Conservation (phyloP, 2,329 filamentous ascomycete genomes). For the Teratosphaeria pseudoeucalypti region DNA sequence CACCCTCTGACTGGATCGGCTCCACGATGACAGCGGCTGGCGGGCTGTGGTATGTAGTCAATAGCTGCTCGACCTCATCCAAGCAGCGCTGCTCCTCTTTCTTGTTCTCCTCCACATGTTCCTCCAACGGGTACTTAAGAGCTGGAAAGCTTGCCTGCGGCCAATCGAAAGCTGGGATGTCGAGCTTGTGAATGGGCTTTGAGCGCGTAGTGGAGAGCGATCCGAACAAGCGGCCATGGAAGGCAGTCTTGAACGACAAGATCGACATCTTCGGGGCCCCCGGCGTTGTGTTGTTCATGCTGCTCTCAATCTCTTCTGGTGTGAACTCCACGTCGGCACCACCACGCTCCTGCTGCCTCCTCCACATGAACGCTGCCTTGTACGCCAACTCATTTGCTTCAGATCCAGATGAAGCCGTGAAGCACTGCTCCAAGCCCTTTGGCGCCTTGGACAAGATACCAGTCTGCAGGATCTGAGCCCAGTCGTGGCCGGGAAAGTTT, state of each 20-base stretch:
- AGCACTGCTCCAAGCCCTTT: conserved; percentile 75
- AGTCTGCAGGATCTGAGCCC: conserved; percentile 66
- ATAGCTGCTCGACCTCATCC: conserved; percentile 71
- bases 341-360: conserved; percentile 69
- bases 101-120: conserved; percentile 71
- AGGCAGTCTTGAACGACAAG: conserved; percentile 76
- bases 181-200: conserved; percentile 90
- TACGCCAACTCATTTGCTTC: conserved; percentile 92
- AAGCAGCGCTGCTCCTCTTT: conserved; percentile 70
- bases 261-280: conserved; percentile 73
- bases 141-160: conserved; percentile 77
- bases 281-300: conserved; percentile 73
- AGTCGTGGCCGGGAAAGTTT: conserved; percentile 81
- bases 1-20: conserved; percentile 87
- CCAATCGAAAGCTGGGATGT: conserved; percentile 93
- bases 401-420: conserved; percentile 79
- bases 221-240: conserved; percentile 86
- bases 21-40: conserved; percentile 77
- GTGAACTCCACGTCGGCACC: conserved; percentile 70
- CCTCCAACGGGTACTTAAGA: conserved; percentile 77
- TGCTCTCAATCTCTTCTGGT: conserved; percentile 58
- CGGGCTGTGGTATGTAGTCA: conserved; percentile 67
- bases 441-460: conserved; percentile 76
- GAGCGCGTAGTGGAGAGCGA: conserved; percentile 79
- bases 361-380: conserved; percentile 94